Evolutionary conservation across 176 grass and related monocot genomes (phyloP).

Genomic region (Guadua angustifolia): DNA sequence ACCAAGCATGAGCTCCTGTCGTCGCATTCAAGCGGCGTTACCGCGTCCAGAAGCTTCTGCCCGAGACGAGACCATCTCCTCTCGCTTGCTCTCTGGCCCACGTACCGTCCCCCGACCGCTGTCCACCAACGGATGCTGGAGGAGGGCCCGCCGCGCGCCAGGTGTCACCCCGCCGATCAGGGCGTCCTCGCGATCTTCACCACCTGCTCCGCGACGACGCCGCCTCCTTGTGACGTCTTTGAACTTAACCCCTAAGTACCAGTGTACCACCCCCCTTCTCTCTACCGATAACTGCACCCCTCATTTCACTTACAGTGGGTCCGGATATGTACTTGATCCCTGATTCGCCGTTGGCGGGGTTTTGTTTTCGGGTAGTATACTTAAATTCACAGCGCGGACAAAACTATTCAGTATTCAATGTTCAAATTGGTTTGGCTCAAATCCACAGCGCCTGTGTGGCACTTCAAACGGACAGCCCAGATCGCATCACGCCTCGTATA

Average conservation of each 20-base stretch:
- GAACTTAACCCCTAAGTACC: conserved; percentile 23
- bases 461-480: conserved; percentile 27
- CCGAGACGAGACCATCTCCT: not conserved
- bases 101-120: not conserved
- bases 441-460: not conserved
- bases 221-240: not conserved
- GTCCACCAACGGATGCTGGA: conserved; percentile 12
- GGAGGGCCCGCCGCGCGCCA: not conserved
- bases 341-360: conserved; percentile 11
- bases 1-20: not conserved
- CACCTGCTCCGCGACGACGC: not conserved
- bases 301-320: not conserved
- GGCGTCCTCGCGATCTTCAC: conserved; percentile 22
- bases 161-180: not conserved
- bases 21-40: not conserved
- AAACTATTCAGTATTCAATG: no score
- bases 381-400: not conserved
- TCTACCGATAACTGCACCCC: not conserved
- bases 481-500: conserved; percentile 39
- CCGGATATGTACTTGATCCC: not conserved
- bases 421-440: no score
- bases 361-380: not conserved
- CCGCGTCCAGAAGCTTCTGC: conserved; percentile 28
- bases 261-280: not conserved
- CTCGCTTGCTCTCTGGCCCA: not conserved